A percentile compares a stretch with the other conserved stretches of the same genome.
These are phyloP conservation scores for Crithidia sp. DNA, from an alignment of 208 protist genomes.

Conservation along the genomic window DNA sequence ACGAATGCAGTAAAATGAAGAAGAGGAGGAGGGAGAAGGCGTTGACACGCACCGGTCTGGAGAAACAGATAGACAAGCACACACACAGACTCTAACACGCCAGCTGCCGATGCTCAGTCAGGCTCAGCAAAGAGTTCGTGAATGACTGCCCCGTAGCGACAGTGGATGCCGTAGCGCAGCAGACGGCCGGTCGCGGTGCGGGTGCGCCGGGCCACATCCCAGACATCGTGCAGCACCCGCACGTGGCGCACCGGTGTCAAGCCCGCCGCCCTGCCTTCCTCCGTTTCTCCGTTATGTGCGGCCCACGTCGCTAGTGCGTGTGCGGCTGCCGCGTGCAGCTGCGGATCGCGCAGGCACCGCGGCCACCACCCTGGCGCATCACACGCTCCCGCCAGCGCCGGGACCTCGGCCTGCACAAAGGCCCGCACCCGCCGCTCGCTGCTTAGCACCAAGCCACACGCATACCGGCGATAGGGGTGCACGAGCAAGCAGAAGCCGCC, in stretches of 20 bases:
- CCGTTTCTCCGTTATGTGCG: not conserved
- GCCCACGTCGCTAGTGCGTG: slow-evolving; percentile 38
- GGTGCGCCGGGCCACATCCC: slow-evolving; percentile 62
- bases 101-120: slow-evolving; percentile 11
- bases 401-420: slow-evolving; percentile 22
- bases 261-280: not conserved
- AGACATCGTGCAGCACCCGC: slow-evolving; percentile 67
- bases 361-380: slow-evolving; percentile 34
- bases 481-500: slow-evolving; percentile 72
- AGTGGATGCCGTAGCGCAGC: slow-evolving; percentile 44
- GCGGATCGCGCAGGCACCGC: slow-evolving; percentile 39
- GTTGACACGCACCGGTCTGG: not conserved
- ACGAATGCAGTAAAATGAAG: slow-evolving; percentile 11
- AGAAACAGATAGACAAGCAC: not conserved
- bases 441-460: slow-evolving; percentile 67
- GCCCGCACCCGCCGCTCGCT: slow-evolving; percentile 25
- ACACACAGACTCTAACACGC: not conserved
- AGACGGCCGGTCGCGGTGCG: slow-evolving; percentile 71
- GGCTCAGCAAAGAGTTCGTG: slow-evolving; percentile 58
- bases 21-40: not conserved
- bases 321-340: slow-evolving; percentile 49
- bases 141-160: slow-evolving; percentile 55
- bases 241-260: slow-evolving; percentile 45
- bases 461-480: slow-evolving; percentile 60
- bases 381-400: not conserved